Conservation (phyloP, 1,284 basidiomycete genomes). For the Marasmius oreades region DNA sequence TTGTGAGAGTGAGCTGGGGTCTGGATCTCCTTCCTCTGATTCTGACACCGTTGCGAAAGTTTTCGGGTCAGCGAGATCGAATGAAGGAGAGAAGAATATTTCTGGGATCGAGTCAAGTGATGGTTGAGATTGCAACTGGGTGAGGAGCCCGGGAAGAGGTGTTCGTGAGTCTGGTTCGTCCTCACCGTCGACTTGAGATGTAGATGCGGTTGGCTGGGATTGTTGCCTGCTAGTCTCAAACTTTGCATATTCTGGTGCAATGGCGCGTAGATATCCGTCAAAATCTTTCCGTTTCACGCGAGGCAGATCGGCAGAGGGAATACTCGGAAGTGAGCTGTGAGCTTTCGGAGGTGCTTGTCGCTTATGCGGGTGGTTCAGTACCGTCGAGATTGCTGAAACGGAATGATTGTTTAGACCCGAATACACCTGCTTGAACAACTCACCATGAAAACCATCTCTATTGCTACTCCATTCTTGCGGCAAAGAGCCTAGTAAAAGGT, state of each 20-base stretch:
- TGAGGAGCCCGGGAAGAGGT: slow-evolving; percentile 40
- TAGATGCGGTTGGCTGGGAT: too few species aligned
- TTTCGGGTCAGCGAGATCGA: slow-evolving; percentile 83
- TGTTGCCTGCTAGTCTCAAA: slow-evolving; percentile 28
- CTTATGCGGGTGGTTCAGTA: slow-evolving; percentile 62
- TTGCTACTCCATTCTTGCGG: slow-evolving; percentile 73
- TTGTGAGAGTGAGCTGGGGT: slow-evolving; percentile 61
- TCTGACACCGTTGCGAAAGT: slow-evolving; percentile 86
- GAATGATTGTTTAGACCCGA: background rate
- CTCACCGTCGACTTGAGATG: slow-evolving; percentile 15
- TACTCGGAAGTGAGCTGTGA: slow-evolving; percentile 73
- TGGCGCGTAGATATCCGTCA: slow-evolving; percentile 73
- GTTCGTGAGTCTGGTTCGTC: slow-evolving; percentile 12
- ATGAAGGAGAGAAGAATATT: slow-evolving; percentile 76
- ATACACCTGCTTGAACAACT: slow-evolving; percentile 18
- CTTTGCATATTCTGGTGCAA: slow-evolving; percentile 75
- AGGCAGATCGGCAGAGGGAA: slow-evolving; percentile 69
- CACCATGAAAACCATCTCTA: slow-evolving; percentile 77
- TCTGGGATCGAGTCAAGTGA: slow-evolving; percentile 77
- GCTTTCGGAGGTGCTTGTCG: slow-evolving; percentile 82
- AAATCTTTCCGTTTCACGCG: slow-evolving; percentile 83
- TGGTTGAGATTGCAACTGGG: slow-evolving; percentile 21
- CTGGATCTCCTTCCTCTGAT: slow-evolving; percentile 34
- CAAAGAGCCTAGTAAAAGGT: slow-evolving; percentile 31
- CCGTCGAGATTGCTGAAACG: slow-evolving; percentile 42